Evolutionary conservation across 169 alveolate species (phyloP).

Genomic region (Cryptosporidium viatorum): DNA sequence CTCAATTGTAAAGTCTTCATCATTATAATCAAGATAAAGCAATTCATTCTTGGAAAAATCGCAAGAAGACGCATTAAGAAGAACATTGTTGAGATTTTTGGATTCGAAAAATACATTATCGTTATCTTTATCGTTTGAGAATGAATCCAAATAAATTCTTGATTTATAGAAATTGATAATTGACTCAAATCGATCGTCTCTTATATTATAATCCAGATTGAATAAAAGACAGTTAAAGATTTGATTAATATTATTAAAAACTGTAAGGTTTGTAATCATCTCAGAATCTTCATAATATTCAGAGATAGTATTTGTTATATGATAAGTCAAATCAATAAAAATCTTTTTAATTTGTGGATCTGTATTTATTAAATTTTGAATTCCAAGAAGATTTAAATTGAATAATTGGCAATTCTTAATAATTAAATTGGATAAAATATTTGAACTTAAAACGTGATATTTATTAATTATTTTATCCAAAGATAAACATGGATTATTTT

Average conservation of each 20-base stretch:
- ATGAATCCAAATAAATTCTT: not conserved
- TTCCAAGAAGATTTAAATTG: not conserved
- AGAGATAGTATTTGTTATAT: not conserved
- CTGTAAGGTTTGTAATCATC: not conserved
- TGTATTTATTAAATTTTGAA: not conserved
- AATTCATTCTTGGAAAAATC: not conserved
- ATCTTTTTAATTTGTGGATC: not conserved
- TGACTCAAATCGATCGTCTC: not conserved
- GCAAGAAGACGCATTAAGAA: not conserved
- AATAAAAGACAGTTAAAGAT: not conserved
- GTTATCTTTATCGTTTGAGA: not conserved
- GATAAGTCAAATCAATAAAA: constrained; percentile 8
- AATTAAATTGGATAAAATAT: not conserved
- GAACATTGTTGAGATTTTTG: not conserved
- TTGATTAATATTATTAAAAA: constrained; percentile 5
- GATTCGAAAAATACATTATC: not conserved
- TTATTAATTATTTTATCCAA: not conserved
- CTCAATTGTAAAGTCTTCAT: not conserved
- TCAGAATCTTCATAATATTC: constrained; percentile 23
- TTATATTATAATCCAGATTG: not conserved
- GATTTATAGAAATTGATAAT: not conserved
- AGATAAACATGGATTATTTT: not conserved
- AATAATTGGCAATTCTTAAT: constrained; percentile 24
- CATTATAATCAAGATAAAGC: not conserved
- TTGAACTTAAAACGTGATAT: constrained; percentile 7